Base-by-base conservation (phyloP, 352 stramenopile species). In the Phytophthora sp. region DNA sequence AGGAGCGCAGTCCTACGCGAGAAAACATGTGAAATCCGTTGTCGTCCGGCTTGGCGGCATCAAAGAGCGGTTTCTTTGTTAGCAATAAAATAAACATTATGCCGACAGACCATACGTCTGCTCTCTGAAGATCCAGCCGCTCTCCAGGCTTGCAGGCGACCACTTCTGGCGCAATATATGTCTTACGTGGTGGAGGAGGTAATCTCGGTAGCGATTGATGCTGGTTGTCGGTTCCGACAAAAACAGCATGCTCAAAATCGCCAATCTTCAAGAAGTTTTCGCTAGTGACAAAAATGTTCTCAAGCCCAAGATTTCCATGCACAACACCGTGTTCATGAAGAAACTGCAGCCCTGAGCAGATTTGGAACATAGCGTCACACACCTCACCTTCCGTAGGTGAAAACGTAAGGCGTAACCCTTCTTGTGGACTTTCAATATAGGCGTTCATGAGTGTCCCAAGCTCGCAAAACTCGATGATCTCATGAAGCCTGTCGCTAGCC, bases 241-340 rank as follows among this genome's bases (percentile, higher is more conserved):
- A 89, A 2, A 83, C 68, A 0, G 81, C 60, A 26, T 79, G 64
- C 35, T 88, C 83, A 30, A 92, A 90, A 46, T 93, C 84, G 0
- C 80, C 78, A 15, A 93, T 74, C 55, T 93, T 93, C 38, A 84
- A 49, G 23, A 85, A 63, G 39, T 84, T 82, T 0, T 77, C 58
- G 23, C 63, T 69, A 10, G 79, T 89, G 20, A 89, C 75, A 21
- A 88, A 88, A n/a, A 93, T 63, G 49, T 93, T 93, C 59, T 93
- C 82, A 3, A 93, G 74, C 21, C 82, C 76, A 30, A 93, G 51
- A 44, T 93, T 85, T 17, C 84, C 61, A 44, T 93, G 84, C 3
- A 72, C 84, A 30, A 91, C 48, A 30, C 82, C 82, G 30, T 89
- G 74, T 18, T 54, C 38, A 42, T 93, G 84, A 20, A 93, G 51